Evolutionary conservation across 805 yeast species (phyloP).

Genomic region (Metschnikowia gruessii): DNA sequence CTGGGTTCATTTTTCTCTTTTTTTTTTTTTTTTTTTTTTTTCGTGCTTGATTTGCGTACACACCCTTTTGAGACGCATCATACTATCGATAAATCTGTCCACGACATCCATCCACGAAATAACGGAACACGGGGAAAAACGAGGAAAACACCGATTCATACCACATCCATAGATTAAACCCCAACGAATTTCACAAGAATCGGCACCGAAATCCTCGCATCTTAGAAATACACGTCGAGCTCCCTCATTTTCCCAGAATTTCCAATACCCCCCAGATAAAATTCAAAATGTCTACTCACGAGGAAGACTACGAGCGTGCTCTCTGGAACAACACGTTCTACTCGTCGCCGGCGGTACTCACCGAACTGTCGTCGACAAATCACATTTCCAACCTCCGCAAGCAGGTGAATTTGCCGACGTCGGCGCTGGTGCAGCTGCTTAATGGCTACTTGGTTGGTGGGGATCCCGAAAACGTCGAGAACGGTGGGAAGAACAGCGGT

Average conservation of each 20-base stretch:
- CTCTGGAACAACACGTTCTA: slow-evolving; percentile 35
- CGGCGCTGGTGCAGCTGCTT: slow-evolving; percentile 27
- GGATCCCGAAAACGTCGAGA: too few species aligned
- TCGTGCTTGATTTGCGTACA: slow-evolving; percentile 2
- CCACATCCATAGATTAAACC: not conserved
- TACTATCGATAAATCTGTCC: not conserved
- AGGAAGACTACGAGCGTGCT: slow-evolving; percentile 30
- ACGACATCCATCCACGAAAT: not conserved
- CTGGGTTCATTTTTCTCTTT: too few species aligned
- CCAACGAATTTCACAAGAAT: too few species aligned
- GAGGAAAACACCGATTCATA: not conserved
- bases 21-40: not conserved
- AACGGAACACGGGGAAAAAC: not conserved
- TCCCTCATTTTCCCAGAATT: too few species aligned
- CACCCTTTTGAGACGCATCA: slow-evolving; percentile 3
- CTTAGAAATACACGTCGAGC: too few species aligned
- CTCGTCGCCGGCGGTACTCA: slow-evolving; percentile 25
- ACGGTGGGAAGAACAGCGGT: not conserved
- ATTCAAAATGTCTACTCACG: slow-evolving; percentile 13
- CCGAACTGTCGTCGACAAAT: slow-evolving; percentile 19
- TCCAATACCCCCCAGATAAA: too few species aligned
- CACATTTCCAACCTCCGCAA: slow-evolving; percentile 28
- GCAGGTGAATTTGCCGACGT: slow-evolving; percentile 27
- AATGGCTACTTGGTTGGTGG: slow-evolving; percentile 15
- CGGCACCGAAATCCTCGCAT: too few species aligned